A percentile compares a stretch with the other conserved stretches of the same genome.
Conservation (phyloP, 2,329 filamentous ascomycete species). For the Scedosporium apiospermum region DNA sequence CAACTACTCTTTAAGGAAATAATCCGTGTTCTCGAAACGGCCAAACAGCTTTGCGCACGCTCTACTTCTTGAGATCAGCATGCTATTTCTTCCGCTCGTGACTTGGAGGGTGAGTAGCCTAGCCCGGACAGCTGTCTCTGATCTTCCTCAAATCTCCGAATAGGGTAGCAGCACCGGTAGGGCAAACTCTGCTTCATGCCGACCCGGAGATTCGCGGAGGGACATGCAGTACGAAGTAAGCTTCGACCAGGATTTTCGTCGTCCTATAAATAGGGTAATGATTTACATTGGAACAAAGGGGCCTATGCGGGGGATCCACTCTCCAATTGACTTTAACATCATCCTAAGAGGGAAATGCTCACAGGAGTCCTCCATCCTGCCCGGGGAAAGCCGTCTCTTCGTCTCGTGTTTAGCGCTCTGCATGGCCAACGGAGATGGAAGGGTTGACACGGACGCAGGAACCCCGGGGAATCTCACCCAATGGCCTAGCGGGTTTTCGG, state of each 20-base stretch:
- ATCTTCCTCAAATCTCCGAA: background rate
- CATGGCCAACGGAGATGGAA: background rate
- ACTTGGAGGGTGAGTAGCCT: background rate
- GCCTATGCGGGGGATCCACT: too few species aligned
- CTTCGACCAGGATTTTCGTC: too few species aligned
- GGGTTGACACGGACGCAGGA: background rate
- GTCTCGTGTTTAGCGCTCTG: too few species aligned
- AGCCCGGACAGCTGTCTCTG: background rate
- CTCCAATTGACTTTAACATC: too few species aligned
- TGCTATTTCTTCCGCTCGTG: background rate
- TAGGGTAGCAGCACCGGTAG: background rate
- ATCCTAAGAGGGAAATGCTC: too few species aligned
- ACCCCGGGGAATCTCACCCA: background rate
- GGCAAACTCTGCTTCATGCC: background rate
- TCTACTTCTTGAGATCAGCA: background rate
- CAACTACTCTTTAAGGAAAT: background rate
- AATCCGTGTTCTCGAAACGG: background rate
- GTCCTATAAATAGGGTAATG: too few species aligned
- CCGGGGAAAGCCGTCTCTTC: too few species aligned
- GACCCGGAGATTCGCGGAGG: too few species aligned
- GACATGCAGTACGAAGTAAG: too few species aligned
- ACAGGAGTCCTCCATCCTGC: too few species aligned
- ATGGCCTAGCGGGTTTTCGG: background rate
- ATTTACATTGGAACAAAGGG: too few species aligned
- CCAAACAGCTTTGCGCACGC: background rate